phyloP scores from a whole-genome alignment of 2,329 filamentous ascomycete species.

The Colletotrichum sp. region DNA sequence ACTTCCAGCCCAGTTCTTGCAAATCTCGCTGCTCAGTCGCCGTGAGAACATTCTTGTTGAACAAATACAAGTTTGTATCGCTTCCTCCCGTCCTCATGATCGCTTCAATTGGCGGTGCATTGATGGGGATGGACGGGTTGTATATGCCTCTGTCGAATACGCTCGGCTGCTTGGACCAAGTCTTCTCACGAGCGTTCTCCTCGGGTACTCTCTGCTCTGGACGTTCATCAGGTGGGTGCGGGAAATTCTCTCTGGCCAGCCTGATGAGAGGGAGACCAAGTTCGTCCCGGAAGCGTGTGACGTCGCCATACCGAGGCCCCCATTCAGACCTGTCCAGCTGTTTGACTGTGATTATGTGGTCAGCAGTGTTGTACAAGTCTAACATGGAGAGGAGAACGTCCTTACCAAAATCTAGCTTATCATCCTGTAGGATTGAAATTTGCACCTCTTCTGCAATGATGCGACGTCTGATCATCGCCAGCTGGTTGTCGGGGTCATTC shows the following conservation, averaged over 20 bases:
- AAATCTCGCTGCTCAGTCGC: conserved; percentile 42
- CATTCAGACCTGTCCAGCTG: conserved; percentile 12
- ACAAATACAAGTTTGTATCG: conserved; percentile 33
- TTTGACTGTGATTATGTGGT: not conserved
- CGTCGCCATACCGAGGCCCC: conserved; percentile 25
- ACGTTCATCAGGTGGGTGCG: not conserved
- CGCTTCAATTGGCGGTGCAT: conserved; percentile 37
- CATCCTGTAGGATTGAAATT: conserved; percentile 16
- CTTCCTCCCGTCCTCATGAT: conserved; percentile 37
- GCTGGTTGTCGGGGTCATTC: conserved; percentile 28
- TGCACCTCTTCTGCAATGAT: conserved; percentile 26
- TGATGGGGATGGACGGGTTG: conserved; percentile 38
- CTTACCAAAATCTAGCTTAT: conserved; percentile 11
- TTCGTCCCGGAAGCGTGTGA: not conserved
- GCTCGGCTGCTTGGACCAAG: conserved; percentile 30
- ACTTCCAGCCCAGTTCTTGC: conserved; percentile 36
- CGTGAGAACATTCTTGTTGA: conserved; percentile 43
- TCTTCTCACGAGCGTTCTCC: conserved; percentile 29
- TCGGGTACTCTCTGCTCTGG: not conserved
- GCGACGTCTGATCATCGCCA: conserved; percentile 28
- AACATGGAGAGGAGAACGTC: not conserved
- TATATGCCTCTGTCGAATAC: conserved; percentile 30
- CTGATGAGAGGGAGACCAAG: not conserved
- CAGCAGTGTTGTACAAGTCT: not conserved
- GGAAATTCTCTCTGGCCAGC: not conserved